Evolutionary conservation across 257 asterid genomes (phyloP).

Genomic region (Jaltomata sinuosa): DNA sequence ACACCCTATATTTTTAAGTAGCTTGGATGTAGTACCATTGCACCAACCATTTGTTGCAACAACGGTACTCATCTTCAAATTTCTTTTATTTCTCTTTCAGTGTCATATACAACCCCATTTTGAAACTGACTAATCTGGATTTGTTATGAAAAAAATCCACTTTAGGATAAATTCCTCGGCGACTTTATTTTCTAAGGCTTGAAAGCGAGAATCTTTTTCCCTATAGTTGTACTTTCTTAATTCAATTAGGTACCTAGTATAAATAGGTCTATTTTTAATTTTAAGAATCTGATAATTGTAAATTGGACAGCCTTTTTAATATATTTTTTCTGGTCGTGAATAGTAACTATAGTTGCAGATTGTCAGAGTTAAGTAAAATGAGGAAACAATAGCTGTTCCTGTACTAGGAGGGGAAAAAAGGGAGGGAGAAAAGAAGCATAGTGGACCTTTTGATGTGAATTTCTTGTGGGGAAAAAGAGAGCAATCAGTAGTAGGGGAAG

Average conservation of each 20-base stretch:
- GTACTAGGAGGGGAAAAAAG: neutral
- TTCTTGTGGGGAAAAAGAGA: neutral
- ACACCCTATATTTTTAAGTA: neutral
- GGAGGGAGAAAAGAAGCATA: neutral
- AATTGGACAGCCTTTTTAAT: neutral
- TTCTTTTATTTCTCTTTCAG: neutral
- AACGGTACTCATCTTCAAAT: neutral
- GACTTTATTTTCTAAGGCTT: neutral
- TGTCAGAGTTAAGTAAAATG: neutral
- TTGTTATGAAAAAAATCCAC: too few species aligned
- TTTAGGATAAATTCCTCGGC: neutral
- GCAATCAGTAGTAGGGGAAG: neutral
- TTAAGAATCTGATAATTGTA: neutral
- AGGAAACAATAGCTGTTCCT: neutral
- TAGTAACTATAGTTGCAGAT: neutral
- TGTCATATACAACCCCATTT: too few species aligned
- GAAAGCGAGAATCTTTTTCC: too few species aligned
- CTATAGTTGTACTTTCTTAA: neutral
- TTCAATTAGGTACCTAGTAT: neutral
- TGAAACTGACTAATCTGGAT: neutral
- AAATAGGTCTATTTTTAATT: neutral
- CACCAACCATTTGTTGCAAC: neutral
- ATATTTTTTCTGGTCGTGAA: neutral
- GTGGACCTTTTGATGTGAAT: neutral
- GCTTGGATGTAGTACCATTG: neutral